Base-by-base conservation (phyloP, 2,329 filamentous ascomycete species). In the Ophiostoma sp. region DNA sequence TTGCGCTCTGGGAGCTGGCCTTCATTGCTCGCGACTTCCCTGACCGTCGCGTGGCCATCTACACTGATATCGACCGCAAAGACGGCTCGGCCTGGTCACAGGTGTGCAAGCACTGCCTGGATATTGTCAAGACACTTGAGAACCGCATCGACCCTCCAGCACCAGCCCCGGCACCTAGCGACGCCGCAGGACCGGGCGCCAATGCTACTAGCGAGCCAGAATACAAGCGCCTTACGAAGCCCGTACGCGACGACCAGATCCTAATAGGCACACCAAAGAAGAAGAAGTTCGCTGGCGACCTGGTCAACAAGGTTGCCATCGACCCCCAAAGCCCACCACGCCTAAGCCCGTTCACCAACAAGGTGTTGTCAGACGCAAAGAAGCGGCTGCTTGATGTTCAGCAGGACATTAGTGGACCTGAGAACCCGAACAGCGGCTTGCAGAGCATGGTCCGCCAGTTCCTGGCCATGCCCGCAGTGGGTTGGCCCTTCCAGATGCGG, bases 1-100 rank as follows among this genome's bases (percentile, higher is more conserved):
- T 96, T 76, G 93, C 94, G 16, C 90, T 96, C 77, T 97, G 93
- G 93, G 94, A 98, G 75, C 81, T 97, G 41, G 87, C 87, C 42
- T 83, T 91, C 68, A 96, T 97, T 73, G 88, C 91, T 49, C 85
- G 89, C 68, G 84, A 87, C 67, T 93, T 90, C 71, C 83, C 88
- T 16, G 83, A 87, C n/a, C 87, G 93, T 45, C 86, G 94, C 66
- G 91, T 89, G 76, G 86, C 87, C 27, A 92, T 98, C 68, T 97
- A 91, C 77, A 87, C 88, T 69, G 94, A 98, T 73, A 91, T 97
- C 70, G 92, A 96, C 73, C 89, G 93, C 70, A 86, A 87, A 67
- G 90, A 89, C 62, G 92, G 90, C 0, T 85, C 91, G 0, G 89
- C 91, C 72, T 97, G 92, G 91, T 87, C 87, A 8, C 92, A 97